These are phyloP conservation scores for Epichloe uncinata DNA, from an alignment of 2,329 filamentous ascomycete genomes.

Conservation along the genomic window DNA sequence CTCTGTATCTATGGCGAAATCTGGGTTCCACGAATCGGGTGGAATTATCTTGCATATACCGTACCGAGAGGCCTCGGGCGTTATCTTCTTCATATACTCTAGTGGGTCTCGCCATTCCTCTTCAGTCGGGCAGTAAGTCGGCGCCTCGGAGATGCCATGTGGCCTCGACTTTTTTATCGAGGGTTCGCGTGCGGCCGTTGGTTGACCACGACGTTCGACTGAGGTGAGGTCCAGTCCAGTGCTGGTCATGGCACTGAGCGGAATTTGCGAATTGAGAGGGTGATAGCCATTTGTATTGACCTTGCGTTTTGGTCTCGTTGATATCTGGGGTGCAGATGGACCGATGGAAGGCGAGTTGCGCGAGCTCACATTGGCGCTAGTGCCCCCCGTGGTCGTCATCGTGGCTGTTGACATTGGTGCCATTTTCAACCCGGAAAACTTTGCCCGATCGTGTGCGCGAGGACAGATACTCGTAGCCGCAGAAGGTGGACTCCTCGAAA, in stretches of 20 bases:
- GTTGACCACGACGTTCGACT: constrained; percentile 81
- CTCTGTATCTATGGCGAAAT: constrained; percentile 94
- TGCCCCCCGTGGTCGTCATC: constrained; percentile 21
- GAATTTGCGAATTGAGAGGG: constrained; percentile 34
- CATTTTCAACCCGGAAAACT: constrained; percentile 21
- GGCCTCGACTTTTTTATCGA: constrained; percentile 66
- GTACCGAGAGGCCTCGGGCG: constrained; percentile 71
- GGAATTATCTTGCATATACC: constrained; percentile 95
- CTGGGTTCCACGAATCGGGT: constrained; percentile 83
- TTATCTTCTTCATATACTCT: constrained; percentile 85
- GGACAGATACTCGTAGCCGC: neutral
- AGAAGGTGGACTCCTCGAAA: neutral
- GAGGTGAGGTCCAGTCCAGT: constrained; percentile 68
- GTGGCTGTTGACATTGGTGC: constrained; percentile 25
- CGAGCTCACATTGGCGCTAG: constrained; percentile 35
- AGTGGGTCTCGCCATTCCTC: constrained; percentile 94
- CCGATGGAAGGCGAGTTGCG: constrained; percentile 38
- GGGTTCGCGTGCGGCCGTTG: constrained; percentile 61
- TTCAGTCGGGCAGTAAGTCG: constrained; percentile 77
- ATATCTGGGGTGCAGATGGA: constrained; percentile 18
- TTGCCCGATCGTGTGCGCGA: constrained; percentile 1
- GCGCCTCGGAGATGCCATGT: constrained; percentile 78
- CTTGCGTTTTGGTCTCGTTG: constrained; percentile 37
- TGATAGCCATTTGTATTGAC: constrained; percentile 41
- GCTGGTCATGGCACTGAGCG: constrained; percentile 43